These are phyloP conservation scores for Chlorella sp. DNA, from an alignment of 139 green algal species.

Conservation along the genomic window DNA sequence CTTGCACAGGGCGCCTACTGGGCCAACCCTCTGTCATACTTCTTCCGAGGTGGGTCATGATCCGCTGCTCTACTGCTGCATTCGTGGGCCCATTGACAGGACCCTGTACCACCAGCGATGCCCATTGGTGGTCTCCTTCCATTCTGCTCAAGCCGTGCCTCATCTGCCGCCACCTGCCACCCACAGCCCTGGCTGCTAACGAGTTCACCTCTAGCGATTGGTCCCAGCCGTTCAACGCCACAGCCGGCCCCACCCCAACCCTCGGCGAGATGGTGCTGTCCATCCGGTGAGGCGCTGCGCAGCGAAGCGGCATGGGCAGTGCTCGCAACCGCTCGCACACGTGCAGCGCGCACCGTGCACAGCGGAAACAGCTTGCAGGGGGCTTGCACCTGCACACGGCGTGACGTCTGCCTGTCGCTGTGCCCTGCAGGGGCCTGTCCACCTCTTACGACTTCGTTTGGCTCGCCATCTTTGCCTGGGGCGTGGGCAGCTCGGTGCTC, in stretches of 20 bases:
- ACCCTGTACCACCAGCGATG: no score
- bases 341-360: no score
- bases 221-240: neutral
- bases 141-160: no score
- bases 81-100: no score
- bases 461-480: constrained; percentile 27
- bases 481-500: constrained; percentile 1
- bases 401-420: neutral
- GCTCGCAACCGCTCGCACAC: neutral
- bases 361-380: neutral
- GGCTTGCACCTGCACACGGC: neutral
- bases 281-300: constrained; percentile 3
- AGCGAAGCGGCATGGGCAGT: no score
- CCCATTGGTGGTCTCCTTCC: no score
- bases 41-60: neutral
- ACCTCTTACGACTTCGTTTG: constrained; percentile 21
- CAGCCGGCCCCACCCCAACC: neutral
- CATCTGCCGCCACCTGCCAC: neutral
- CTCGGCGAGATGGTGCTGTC: neutral
- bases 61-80: no score
- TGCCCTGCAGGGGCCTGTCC: constrained; percentile 10
- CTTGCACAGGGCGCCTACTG: neutral
- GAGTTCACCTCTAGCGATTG: constrained; percentile 37
- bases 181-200: constrained; percentile 31
- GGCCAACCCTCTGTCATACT: constrained; percentile 33